Base-by-base conservation (phyloP, 805 yeast genomes). In the Isabelozyma rhagii region DNA sequence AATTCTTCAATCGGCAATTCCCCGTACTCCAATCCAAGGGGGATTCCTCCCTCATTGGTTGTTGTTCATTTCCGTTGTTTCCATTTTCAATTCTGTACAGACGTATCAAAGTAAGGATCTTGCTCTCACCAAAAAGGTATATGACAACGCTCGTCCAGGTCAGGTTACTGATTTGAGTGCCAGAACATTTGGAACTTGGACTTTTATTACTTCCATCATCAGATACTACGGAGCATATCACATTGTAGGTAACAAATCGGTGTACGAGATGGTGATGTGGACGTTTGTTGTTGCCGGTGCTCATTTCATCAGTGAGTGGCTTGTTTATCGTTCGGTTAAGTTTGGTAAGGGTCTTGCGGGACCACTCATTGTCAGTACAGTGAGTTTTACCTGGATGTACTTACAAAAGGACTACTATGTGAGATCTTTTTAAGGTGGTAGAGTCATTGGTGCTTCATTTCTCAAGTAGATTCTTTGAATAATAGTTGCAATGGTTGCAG, bases 101-200 rank as follows among this genome's bases (percentile, higher is more conserved):
- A 84, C 94, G 11, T 94, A 92, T 69, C 66, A 81, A 43, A 81
- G 89, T 34, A 64, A 63, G 45, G 94, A 91, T 43, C 75, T 87
- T 28, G 75, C 78, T 28, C 77, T 94, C 47, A 88, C 97, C 2
- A 82, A 87, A 57, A 78, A 83, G 55, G 97, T 94, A 7, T 94
- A 94, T 64, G 85, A 80, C 34, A 47, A 54, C 10, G 68, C 68
- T 14, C 60, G 63, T 7, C 53, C 60, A 3, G 54, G 62, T 8
- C 72, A 72, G 47, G 73, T 74, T 10, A 71, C 76, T 5, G 67
- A 72, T 11, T 75, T 94, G 56, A 83, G 94, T 58, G 97, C 97
- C n/a, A 81, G 99, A 60, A 93, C 99, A 0, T 94, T 94, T 67
- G 99, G 99, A 34, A 94, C 99, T 0, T 94, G 99, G 99, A 94